Base-by-base conservation (phyloP, 257 asterid species). In the Nicotiana undulata region DNA sequence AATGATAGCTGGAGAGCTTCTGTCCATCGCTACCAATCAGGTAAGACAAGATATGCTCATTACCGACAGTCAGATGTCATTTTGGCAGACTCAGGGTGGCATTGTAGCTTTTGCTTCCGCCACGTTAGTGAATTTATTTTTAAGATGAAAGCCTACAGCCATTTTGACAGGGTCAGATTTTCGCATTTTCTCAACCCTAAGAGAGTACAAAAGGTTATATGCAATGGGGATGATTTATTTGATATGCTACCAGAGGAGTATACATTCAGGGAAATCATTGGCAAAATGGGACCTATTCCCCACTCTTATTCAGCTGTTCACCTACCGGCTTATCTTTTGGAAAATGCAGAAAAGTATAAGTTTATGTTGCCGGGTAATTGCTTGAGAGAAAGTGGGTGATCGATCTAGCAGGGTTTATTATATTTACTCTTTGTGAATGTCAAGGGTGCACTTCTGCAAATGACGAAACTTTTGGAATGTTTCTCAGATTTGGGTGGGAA, bases 181-280 rank as follows among this genome's bases (percentile, higher is more conserved):
- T 85, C 93, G 37, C 93, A 85, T 85, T 93, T 90, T 79, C 83
- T 93, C 81, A 88, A 89, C 37, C 90, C 95, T 0, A 93, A 88
- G 59, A 87, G 97, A 89, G 86, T 93, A 34, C 97, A 91, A 83
- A 86, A 86, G 81, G 93, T 90, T 4, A 91, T 93, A 74, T 93
- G 97, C 85, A 86, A 89, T 74, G 97, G 97, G 37, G 88, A 88
- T 9, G 93, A 93, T 82, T 82, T 93, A 64, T 93, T 93, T 58
- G 97, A 93, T 84, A 93, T 93, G 97, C 89, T 93, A n/a, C 97
- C 97, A 0, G 97, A 93, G 77, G 97, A 93, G 89, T 89, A 93
- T 81, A 91, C 92, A 6, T 93, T 91, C 81, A 90, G 85, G 85
- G 96, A 91, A 74, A 92, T 92, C 64, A 92, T 92, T 15, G 93